These are phyloP conservation scores for Arthrinium puccinioides DNA, from an alignment of 2,329 filamentous ascomycete genomes.

Conservation along the genomic window DNA sequence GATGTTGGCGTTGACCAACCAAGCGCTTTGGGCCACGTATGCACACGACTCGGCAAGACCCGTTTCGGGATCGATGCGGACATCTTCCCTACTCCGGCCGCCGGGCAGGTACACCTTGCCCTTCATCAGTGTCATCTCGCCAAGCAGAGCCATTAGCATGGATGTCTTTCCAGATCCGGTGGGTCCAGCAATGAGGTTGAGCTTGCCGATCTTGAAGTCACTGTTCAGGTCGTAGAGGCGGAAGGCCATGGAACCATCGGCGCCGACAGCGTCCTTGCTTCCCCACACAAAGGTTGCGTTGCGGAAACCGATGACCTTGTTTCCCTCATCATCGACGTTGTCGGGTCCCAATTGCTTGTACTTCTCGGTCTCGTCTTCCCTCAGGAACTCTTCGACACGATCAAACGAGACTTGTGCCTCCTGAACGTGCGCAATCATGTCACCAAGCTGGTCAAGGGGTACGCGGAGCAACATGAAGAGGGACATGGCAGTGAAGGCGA, in stretches of 20 bases:
- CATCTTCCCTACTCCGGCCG: slow-evolving; percentile 76
- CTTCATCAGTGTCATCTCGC: slow-evolving; percentile 84
- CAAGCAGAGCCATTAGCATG: slow-evolving; percentile 87
- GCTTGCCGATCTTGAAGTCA: slow-evolving; percentile 73
- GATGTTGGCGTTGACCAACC: slow-evolving; percentile 93
- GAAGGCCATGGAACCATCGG: slow-evolving; percentile 67
- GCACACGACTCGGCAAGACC: slow-evolving; percentile 86
- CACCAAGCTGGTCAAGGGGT: slow-evolving; percentile 88
- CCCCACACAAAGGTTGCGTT: slow-evolving; percentile 88
- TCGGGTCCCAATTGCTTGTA: slow-evolving; percentile 74
- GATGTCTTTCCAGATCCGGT: slow-evolving; percentile 96
- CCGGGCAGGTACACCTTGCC: slow-evolving; percentile 82
- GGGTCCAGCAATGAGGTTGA: slow-evolving; percentile 89
- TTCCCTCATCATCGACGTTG: slow-evolving; percentile 60
- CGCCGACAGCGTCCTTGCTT: slow-evolving; percentile 51
- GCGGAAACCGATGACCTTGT: slow-evolving; percentile 75
- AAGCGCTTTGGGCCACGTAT: slow-evolving; percentile 94
- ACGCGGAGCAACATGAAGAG: slow-evolving; percentile 91
- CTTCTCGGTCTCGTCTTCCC: slow-evolving; percentile 93
- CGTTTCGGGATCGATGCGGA: slow-evolving; percentile 74
- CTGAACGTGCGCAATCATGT: slow-evolving; percentile 98
- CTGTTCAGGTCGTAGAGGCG: slow-evolving; percentile 77
- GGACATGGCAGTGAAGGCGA: slow-evolving; percentile 93
- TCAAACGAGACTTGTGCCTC: slow-evolving; percentile 96
- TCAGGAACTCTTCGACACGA: slow-evolving; percentile 89